phyloP scores from a whole-genome alignment of 345 rosid genomes.

The Moricandia moricandioides region DNA sequence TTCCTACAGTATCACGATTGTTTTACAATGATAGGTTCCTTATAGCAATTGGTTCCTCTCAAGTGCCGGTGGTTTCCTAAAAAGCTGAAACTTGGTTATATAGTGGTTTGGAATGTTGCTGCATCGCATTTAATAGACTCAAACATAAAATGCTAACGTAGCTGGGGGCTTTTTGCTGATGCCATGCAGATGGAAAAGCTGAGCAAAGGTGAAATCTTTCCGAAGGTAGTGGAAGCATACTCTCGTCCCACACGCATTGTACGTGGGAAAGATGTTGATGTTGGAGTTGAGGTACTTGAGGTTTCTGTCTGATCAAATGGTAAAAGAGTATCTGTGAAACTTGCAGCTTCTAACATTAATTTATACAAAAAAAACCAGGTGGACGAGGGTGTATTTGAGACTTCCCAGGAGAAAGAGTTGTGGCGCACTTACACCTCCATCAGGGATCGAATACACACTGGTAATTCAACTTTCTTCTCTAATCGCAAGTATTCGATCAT shows the following conservation, averaged over 20 bases:
- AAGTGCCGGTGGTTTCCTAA: neutral
- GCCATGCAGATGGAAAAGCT: conserved; percentile 68
- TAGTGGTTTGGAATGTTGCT: neutral
- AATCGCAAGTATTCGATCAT: neutral
- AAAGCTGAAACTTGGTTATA: neutral
- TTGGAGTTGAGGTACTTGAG: conserved; percentile 55
- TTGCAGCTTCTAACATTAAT: conserved; percentile 22
- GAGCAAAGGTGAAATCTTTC: conserved; percentile 59
- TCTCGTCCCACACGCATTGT: conserved; percentile 93
- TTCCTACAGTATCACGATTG: neutral
- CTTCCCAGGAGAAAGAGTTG: conserved; percentile 66
- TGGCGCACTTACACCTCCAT: conserved; percentile 60
- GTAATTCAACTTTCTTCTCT: conserved; percentile 40
- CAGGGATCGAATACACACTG: conserved; percentile 56
- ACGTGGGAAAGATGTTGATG: conserved; percentile 76
- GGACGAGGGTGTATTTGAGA: conserved; percentile 76
- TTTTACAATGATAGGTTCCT: neutral
- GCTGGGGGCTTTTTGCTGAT: neutral
- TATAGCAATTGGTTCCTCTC: neutral
- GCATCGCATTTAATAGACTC: neutral
- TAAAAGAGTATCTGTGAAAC: conserved; percentile 3
- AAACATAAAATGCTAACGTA: neutral
- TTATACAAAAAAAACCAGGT: conserved; percentile 47
- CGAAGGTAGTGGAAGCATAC: conserved; percentile 82
- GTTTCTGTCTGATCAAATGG: conserved; percentile 5